phyloP scores from a whole-genome alignment of 2,329 filamentous ascomycete genomes.

The Colletotrichum sp. region DNA sequence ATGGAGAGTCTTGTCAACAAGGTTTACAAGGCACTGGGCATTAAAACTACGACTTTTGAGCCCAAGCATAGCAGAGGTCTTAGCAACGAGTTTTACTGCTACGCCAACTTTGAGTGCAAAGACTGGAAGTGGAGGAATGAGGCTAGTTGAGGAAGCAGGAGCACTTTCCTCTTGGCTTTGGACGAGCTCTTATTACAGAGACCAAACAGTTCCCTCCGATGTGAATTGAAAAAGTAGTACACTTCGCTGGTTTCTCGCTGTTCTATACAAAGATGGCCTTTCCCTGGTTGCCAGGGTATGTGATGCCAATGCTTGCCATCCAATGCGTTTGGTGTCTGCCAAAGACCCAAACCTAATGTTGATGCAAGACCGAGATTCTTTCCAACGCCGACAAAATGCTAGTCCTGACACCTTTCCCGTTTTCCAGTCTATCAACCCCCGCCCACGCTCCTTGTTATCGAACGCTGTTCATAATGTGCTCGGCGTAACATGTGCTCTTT shows the following conservation, averaged over 20 bases:
- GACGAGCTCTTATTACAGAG: background rate
- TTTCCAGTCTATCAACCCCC: background rate
- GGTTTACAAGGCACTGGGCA: constrained; percentile 69
- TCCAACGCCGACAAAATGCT: constrained; percentile 22
- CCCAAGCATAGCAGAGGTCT: constrained; percentile 74
- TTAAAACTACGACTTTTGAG: constrained; percentile 71
- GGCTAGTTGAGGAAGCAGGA: background rate
- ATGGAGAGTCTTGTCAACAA: constrained; percentile 70
- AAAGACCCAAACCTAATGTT: background rate
- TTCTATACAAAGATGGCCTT: constrained; percentile 7
- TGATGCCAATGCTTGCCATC: background rate
- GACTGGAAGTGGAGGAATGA: constrained; percentile 48
- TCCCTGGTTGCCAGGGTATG: background rate
- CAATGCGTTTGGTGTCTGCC: background rate
- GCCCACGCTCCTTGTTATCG: background rate
- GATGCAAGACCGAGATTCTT: constrained; percentile 2
- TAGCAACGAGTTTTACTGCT: constrained; percentile 83
- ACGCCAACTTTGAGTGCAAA: constrained; percentile 75
- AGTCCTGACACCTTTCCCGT: background rate
- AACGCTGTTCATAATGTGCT: background rate
- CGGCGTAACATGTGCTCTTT: background rate
- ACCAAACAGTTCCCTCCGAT: background rate
- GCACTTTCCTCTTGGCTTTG: background rate
- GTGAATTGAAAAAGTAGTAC: background rate
- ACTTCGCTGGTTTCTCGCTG: constrained; percentile 5